These are phyloP conservation scores for Podospora pseudopauciseta DNA, from an alignment of 495 filamentous ascomycete genomes.

Conservation along the genomic window DNA sequence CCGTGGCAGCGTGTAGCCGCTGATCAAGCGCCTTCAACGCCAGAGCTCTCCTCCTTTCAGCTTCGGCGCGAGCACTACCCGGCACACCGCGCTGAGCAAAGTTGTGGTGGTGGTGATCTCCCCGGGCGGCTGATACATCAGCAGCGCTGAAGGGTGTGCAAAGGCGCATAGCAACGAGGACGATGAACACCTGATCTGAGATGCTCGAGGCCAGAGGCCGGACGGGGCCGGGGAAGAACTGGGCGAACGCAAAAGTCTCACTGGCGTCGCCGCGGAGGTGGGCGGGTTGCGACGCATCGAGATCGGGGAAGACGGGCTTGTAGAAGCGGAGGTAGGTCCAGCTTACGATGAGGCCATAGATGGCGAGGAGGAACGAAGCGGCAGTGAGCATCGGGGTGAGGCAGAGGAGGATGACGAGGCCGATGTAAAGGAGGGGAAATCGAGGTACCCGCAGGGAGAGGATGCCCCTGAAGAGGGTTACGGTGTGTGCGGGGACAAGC, in stretches of 20 bases:
- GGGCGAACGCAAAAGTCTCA: constrained; percentile 91
- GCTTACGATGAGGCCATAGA: constrained; percentile 77
- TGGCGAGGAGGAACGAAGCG: constrained; percentile 75
- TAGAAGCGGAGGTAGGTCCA: constrained; percentile 98
- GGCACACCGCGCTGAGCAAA: constrained; percentile 55
- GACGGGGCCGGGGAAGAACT: constrained; percentile 87
- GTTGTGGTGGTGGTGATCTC: constrained; percentile 35
- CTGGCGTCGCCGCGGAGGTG: constrained; percentile 79
- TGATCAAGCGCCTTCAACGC: constrained; percentile 91
- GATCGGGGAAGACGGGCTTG: constrained; percentile 63
- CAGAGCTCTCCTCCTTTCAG: constrained; percentile 82
- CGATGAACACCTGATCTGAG: constrained; percentile 67
- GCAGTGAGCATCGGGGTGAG: constrained; percentile 79
- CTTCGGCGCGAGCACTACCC: constrained; percentile 79
- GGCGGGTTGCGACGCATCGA: constrained; percentile 59
- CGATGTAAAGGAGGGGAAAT: constrained; percentile 82
- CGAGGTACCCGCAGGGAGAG: constrained; percentile 85
- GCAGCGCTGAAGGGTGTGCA: constrained; percentile 84
- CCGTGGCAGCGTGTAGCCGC: constrained; percentile 77
- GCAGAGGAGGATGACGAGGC: constrained; percentile 71
- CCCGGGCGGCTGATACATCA: constrained; percentile 70
- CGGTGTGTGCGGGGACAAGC: constrained; percentile 96
- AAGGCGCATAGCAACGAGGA: constrained; percentile 67
- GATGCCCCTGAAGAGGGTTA: constrained; percentile 81
- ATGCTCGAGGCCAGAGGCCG: constrained; percentile 73